Conservation (phyloP, 1,284 basidiomycete species). For the Moesziomyces aphidis region DNA sequence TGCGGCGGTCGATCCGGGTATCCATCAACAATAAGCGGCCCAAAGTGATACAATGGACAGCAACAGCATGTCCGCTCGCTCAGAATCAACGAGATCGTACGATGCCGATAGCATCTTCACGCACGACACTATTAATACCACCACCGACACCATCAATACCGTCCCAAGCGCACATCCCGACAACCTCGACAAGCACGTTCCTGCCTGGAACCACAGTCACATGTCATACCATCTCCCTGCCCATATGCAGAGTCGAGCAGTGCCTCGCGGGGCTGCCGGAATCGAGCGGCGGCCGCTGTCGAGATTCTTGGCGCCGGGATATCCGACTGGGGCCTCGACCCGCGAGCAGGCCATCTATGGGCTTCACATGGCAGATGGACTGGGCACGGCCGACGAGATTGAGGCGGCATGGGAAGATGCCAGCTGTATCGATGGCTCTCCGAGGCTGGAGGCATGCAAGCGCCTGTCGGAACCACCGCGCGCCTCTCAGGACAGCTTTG, state of each 20-base stretch:
- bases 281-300: too few species aligned
- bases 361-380: not conserved
- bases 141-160: not conserved
- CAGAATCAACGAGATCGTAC: not conserved
- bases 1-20: too few species aligned
- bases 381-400: not conserved
- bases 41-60: not conserved
- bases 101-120: not conserved
- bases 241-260: not conserved
- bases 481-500: constrained; percentile 15
- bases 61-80: not conserved
- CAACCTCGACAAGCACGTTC: not conserved
- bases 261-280: too few species aligned
- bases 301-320: too few species aligned
- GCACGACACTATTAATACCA: not conserved
- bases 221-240: not conserved
- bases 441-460: constrained; percentile 1
- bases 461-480: not conserved
- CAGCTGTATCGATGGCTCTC: constrained; percentile 19
- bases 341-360: not conserved
- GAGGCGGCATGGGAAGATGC: constrained; percentile 37
- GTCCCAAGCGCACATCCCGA: too few species aligned
- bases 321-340: too few species aligned
- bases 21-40: too few species aligned
- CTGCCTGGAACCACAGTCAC: not conserved